Evolutionary conservation across 2,329 filamentous ascomycete genomes (phyloP), one percentile per base, ranked within the genome.

Genomic region (Botrytis porri): DNA sequence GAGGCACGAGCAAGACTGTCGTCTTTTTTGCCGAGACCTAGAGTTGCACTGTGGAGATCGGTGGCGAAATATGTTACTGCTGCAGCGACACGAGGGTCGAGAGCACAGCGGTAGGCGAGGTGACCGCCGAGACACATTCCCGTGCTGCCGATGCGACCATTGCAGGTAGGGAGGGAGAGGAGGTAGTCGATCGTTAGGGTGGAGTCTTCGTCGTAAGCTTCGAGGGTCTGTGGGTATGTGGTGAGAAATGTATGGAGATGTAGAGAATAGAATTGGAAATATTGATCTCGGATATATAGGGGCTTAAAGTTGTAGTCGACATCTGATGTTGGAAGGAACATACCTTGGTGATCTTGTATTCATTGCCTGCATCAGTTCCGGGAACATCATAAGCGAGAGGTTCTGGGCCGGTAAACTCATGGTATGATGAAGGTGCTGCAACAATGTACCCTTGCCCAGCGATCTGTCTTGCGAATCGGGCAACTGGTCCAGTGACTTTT

Each of bases 121-220:
- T 98, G 95, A 1, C 95, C 95, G 70, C 95, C 95, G 1, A 98
- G 89, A 82, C 95, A 98, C 95, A 98, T 98, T 74, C 93, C 93
- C 20, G 92, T 94, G 7, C 91, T 85, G 63, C 93, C 93, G 77
- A 97, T 88, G 51, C 88, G 87, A 67, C 94, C 94, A 75, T 90
- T 97, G 83, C 94, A 93, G n/a, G 92, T 94, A 7, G 89, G 87
- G 35, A 94, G 86, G 37, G 86, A 87, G 6, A 95, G 86, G 43
- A 96, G 88, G 74, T 89, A 84, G 81, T 93, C 89, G 51, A 95
- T 88, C 5, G 89, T 88, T 60, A 89, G 86, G 74, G 85, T 85
- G 4, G 91, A 89, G 78, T 95, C 93, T 81, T 91, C 92, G 79
- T 98, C 95, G 81, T 98, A 98, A 10, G 93, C 95, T 60, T 90